phyloP scores from a whole-genome alignment of 306 rosid species.

The Pyrus betulifolia region DNA sequence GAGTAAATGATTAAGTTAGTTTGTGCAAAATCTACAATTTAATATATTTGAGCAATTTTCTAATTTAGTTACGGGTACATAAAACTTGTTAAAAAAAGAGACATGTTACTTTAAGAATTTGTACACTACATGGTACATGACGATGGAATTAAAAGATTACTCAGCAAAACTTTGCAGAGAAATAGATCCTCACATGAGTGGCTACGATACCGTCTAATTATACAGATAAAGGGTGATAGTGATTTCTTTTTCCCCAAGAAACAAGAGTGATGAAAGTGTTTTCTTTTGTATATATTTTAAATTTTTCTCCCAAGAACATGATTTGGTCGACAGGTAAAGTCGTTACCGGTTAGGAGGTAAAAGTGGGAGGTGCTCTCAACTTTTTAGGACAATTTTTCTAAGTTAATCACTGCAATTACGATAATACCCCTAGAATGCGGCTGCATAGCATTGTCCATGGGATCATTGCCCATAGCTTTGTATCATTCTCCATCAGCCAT shows the following conservation, averaged over 20 bases:
- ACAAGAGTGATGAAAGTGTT: not conserved
- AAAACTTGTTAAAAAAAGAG: too few species aligned
- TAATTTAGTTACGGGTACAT: too few species aligned
- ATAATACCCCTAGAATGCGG: constrained; percentile 16
- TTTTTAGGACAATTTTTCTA: constrained; percentile 27
- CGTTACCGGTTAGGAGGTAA: constrained; percentile 48
- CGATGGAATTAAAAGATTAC: not conserved
- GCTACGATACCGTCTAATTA: constrained; percentile 5
- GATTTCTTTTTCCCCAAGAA: not conserved
- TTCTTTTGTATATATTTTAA: too few species aligned
- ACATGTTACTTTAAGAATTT: not conserved
- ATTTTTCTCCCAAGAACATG: constrained; percentile 6
- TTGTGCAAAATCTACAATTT: not conserved
- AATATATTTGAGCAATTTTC: not conserved
- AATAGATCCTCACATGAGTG: constrained; percentile 10
- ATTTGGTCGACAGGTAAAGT: constrained; percentile 50
- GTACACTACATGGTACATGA: too few species aligned
- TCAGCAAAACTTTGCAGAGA: not conserved
- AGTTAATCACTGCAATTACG: not conserved
- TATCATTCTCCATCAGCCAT: not conserved
- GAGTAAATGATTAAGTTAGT: not conserved
- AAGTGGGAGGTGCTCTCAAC: constrained; percentile 30
- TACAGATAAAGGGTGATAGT: not conserved
- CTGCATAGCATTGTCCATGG: not conserved
- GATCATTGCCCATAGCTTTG: not conserved